phyloP scores from a whole-genome alignment of 2,329 filamentous ascomycete genomes.

The Aspergillus tamarii region DNA sequence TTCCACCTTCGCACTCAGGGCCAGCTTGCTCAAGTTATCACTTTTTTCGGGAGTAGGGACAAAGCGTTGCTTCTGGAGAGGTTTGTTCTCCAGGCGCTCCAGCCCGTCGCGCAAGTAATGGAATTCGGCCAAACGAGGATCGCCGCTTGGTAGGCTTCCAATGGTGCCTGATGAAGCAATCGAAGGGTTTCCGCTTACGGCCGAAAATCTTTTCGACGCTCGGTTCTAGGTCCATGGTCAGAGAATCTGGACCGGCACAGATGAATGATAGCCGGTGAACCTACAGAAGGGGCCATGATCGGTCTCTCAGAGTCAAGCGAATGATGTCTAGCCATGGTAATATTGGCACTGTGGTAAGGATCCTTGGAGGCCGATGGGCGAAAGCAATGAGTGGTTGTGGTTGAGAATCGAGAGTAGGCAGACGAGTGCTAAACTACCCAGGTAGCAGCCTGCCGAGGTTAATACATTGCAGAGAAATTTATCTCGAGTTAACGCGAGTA shows the following conservation, averaged over 20 bases:
- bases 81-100: conserved; percentile 87
- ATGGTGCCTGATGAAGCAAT: conserved; percentile 50
- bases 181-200: conserved; percentile 53
- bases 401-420: background rate
- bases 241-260: conserved; percentile 1
- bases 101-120: conserved; percentile 78
- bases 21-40: conserved; percentile 81
- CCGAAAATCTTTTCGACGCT: conserved; percentile 57
- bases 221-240: conserved; percentile 44
- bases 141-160: conserved; percentile 43
- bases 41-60: conserved; percentile 77
- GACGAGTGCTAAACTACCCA: background rate
- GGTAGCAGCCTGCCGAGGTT: background rate
- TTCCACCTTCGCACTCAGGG: conserved; percentile 87
- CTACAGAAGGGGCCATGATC: conserved; percentile 59
- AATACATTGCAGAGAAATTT: background rate
- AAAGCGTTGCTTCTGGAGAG: conserved; percentile 79
- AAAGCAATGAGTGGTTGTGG: background rate
- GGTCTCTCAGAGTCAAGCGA: conserved; percentile 59
- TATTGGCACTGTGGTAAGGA: background rate
- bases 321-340: conserved; percentile 40
- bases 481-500: background rate
- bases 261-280: conserved; percentile 17
- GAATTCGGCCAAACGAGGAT: conserved; percentile 65
- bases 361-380: background rate